Evolutionary conservation across 1,284 basidiomycete species (phyloP), one percentile per base, ranked within the genome.

Genomic region (Ustilago trichophora): DNA sequence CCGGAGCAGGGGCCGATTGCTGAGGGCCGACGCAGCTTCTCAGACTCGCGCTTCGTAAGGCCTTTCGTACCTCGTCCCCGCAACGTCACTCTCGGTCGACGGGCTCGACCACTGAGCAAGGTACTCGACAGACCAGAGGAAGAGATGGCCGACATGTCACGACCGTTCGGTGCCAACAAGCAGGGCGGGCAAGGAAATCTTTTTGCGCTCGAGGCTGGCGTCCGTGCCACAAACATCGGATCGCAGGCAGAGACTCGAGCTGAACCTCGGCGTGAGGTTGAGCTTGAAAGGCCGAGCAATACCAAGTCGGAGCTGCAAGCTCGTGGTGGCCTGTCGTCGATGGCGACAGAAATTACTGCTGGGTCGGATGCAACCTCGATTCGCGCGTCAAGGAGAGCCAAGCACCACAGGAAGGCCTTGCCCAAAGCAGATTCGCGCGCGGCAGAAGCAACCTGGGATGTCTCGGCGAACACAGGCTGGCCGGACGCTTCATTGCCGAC

Each of bases 21-120:
- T 2, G 36, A 44, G 25, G 53, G 64, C 16, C 57, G 64, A 11
- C 48, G 53, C 19, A 62, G 64, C 50, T 56, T 67, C 33, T 67
- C 64, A 13, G 64, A 67, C n/a, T 67, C 64, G 29, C 64, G 64
- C n/a, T 50, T 67, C 6, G 50, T 49, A 15, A 48, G 58, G 25
- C 57, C 64, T 9, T 62, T 67, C 42, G 27, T 62, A n/a, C 57
- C 55, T 8, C 51, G 57, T 13, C 22, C 19, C 5, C 64, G 64
- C 12, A 25, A 37, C n/a, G 42, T 31, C 8, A 57, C 49, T 11
- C 18, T 38, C 12, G 50, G 38, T 8, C 25, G 51, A 10, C 35
- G 47, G 11, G 19, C 37, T 6, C 46, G 56, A 16, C 63, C 63
- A 27, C 56, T 68, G 11, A 68, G 59, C 51, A 54, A 53, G n/a